A percentile compares a stretch with the other conserved stretches of the same genome.
Evolutionary conservation across 345 rosid species (phyloP).

Genomic region (Melaleuca alternifolia): DNA sequence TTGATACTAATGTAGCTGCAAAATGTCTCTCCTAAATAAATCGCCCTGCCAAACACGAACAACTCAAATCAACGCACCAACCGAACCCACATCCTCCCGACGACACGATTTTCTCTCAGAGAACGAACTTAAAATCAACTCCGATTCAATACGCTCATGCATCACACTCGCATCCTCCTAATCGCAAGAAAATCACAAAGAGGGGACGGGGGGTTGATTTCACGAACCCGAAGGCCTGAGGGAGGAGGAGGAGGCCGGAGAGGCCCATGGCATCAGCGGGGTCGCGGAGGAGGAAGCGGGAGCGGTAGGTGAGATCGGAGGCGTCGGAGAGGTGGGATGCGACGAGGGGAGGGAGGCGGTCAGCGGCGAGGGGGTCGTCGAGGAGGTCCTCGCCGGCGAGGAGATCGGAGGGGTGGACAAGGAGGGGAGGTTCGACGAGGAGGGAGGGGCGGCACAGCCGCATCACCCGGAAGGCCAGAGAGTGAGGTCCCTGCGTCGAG

Average conservation of each 20-base stretch:
- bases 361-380: conserved; percentile 70
- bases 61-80: not conserved
- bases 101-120: not conserved
- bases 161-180: not conserved
- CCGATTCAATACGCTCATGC: not conserved
- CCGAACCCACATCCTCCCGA: not conserved
- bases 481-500: conserved; percentile 63
- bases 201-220: too few relatives aligned
- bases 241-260: conserved; percentile 93
- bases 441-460: conserved; percentile 84
- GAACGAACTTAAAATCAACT: not conserved
- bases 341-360: conserved; percentile 41
- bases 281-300: conserved; percentile 51
- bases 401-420: conserved; percentile 74
- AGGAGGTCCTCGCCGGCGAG: conserved; percentile 86
- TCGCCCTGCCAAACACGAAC: conserved; percentile 36
- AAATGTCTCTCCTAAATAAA: conserved; percentile 90
- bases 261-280: conserved; percentile 81
- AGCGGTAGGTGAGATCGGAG: conserved; percentile 66
- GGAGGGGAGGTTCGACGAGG: conserved; percentile 82
- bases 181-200: not conserved
- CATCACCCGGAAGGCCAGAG: conserved; percentile 96
- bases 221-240: conserved; percentile 79
- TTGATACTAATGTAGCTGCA: conserved; percentile 92
- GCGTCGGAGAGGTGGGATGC: conserved; percentile 22